Evolutionary conservation across 176 grass and related monocot species (phyloP), one percentile per base, ranked within the genome.

Genomic region (Musa schizocarpa): DNA sequence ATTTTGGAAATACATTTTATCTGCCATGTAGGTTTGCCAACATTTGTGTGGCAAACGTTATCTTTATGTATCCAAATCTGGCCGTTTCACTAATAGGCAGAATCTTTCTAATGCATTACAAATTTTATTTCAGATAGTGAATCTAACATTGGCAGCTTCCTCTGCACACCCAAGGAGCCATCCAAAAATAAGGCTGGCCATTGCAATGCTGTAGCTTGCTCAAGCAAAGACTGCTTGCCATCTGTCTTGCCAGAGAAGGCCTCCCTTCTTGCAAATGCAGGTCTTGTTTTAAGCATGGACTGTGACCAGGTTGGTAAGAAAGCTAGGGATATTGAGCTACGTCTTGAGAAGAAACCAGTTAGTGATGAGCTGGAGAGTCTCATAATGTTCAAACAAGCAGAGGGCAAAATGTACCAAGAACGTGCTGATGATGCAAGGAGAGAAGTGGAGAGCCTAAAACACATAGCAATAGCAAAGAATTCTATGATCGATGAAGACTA

Each of bases 351-450:
- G 75, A 98, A 91, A 70, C 78, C 88, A 59, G 69, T 61, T 57
- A 16, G 49, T 78, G 90, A 98, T 81, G 95, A 91, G 78, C 80
- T 98, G 43, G 95, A 98, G 63, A 83, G 78, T 23, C 43, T 98
- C 63, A 76, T 98, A 55, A 93, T 82, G 43, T 88, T 98, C 72
- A 98, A 98, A 73, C 86, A 91, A 65, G 95, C 95, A 54, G 95
- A 98, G 82, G 82, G 90, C 11, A 84, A 85, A 72, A 83, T 98
- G 90, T 98, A 93, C 78, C 95, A 98, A 80, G 86, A 98, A 82
- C 86, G 81, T 79, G 88, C 90, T 23, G 83, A 98, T 78, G 90
- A 87, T 78, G 95, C 90, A 70, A 81, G 72, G 5, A 93, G 81
- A 78, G 90, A 93, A 75, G 80, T 83, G 0, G 86, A 91, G 61